phyloP scores from a whole-genome alignment of 2,329 filamentous ascomycete species.

The Phialemonium atrogriseum region DNA sequence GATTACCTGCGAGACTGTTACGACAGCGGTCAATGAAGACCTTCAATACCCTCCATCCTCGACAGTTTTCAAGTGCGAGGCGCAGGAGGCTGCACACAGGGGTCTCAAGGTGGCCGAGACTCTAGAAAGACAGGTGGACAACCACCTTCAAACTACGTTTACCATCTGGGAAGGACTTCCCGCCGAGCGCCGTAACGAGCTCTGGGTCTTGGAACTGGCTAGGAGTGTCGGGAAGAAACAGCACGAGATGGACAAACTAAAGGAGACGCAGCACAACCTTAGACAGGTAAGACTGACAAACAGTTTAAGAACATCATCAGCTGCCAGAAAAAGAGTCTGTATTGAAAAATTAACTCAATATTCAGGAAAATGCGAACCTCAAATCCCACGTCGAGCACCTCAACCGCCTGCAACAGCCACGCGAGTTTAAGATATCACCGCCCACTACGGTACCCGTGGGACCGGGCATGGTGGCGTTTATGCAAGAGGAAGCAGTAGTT shows the following conservation, averaged over 20 bases:
- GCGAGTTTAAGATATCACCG: slow-evolving; percentile 46
- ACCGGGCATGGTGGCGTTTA: slow-evolving; percentile 34
- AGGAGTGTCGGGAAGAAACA: slow-evolving; percentile 49
- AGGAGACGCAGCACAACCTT: slow-evolving; percentile 38
- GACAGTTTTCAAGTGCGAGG: slow-evolving; percentile 30
- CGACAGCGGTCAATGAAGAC: slow-evolving; percentile 42
- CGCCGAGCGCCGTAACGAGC: slow-evolving; percentile 43
- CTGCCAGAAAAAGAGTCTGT: no score
- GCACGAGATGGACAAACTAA: slow-evolving; percentile 44
- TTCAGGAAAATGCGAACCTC: slow-evolving; percentile 47
- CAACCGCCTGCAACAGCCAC: slow-evolving; percentile 49
- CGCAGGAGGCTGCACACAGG: slow-evolving; percentile 36
- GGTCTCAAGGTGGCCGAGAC: slow-evolving; percentile 44
- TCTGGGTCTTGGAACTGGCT: slow-evolving; percentile 55
- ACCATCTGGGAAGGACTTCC: slow-evolving; percentile 65
- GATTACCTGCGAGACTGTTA: slow-evolving; percentile 39
- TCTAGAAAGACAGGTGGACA: slow-evolving; percentile 60
- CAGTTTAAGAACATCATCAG: no score
- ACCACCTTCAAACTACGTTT: slow-evolving; percentile 72
- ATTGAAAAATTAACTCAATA: no score
- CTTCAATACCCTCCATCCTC: slow-evolving; percentile 37
- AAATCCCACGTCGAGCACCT: slow-evolving; percentile 52
- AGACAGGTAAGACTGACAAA: no score
- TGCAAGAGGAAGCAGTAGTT: slow-evolving; percentile 34
- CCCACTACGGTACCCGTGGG: slow-evolving; percentile 46